These are phyloP conservation scores for Aspergillus sclerotialis DNA, from an alignment of 2,329 filamentous ascomycete genomes.

Conservation along the genomic window DNA sequence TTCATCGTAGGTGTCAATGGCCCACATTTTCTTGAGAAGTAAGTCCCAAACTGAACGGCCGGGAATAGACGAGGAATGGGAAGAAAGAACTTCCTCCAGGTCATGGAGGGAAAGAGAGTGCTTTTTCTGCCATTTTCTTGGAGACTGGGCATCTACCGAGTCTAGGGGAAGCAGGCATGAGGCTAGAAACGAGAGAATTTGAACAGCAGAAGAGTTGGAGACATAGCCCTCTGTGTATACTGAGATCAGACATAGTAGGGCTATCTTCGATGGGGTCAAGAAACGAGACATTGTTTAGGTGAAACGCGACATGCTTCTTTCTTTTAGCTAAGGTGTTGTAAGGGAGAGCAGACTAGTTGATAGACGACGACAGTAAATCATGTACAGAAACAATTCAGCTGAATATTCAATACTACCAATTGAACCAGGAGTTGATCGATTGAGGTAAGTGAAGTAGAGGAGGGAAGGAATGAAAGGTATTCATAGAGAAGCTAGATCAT, in stretches of 20 bases:
- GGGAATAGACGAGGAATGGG: slow-evolving; percentile 50
- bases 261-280: slow-evolving; percentile 82
- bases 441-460: too few relatives aligned
- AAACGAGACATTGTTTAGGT: slow-evolving; percentile 61
- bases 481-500: too few relatives aligned
- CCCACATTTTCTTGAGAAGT: slow-evolving; percentile 76
- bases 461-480: too few relatives aligned
- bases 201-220: slow-evolving; percentile 62
- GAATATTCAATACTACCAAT: too few relatives aligned
- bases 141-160: slow-evolving; percentile 17
- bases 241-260: slow-evolving; percentile 70
- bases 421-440: background rate
- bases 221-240: slow-evolving; percentile 70
- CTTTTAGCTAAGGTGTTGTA: background rate
- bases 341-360: background rate
- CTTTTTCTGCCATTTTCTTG: slow-evolving; percentile 20
- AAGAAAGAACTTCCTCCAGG: slow-evolving; percentile 42
- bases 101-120: slow-evolving; percentile 35
- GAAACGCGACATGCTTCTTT: background rate
- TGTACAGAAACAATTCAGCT: background rate
- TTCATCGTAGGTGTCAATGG: slow-evolving; percentile 71
- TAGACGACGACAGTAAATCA: background rate
- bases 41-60: slow-evolving; percentile 82
- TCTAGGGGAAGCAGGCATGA: slow-evolving; percentile 54
- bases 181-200: slow-evolving; percentile 72